These are phyloP conservation scores for Pyrus bretschneideri DNA, from an alignment of 306 rosid genomes.

Conservation along the genomic window DNA sequence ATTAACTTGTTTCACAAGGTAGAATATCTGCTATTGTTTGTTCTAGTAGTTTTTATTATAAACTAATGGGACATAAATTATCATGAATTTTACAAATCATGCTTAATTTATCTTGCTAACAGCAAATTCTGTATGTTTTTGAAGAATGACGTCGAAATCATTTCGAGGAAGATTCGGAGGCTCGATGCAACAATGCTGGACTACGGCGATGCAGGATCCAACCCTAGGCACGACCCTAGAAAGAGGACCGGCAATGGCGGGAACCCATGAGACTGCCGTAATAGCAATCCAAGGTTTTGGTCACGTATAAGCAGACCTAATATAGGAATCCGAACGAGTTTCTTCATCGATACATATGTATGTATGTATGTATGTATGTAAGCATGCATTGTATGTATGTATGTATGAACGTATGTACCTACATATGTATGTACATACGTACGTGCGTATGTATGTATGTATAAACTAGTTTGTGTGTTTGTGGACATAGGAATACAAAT, in stretches of 20 bases:
- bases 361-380: not conserved
- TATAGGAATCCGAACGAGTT: slow-evolving; percentile 17
- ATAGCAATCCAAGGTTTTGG: slow-evolving; percentile 18
- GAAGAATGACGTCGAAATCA: slow-evolving; percentile 33
- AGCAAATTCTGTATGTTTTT: slow-evolving; percentile 8
- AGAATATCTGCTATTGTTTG: not conserved
- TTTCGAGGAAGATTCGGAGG: slow-evolving; percentile 43
- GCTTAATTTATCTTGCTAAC: not conserved
- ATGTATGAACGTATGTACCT: too few species aligned
- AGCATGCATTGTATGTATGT: too few species aligned
- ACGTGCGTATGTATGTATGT: too few species aligned
- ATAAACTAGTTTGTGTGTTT: slow-evolving; percentile 3
- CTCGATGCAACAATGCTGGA: slow-evolving; percentile 36
- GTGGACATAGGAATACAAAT: not conserved
- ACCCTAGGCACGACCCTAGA: slow-evolving; percentile 44
- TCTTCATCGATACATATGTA: slow-evolving; percentile 18
- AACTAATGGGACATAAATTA: not conserved
- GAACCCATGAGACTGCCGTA: slow-evolving; percentile 36
- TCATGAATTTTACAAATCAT: not conserved
- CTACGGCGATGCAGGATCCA: slow-evolving; percentile 61
- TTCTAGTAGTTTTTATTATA: not conserved
- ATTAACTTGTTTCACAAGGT: slow-evolving; percentile 43
- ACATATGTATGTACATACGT: too few species aligned
- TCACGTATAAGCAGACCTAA: slow-evolving; percentile 35
- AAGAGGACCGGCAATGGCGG: slow-evolving; percentile 46